These are phyloP conservation scores for Tetraselmis striata DNA, from an alignment of 139 green algal genomes.

Conservation along the genomic window DNA sequence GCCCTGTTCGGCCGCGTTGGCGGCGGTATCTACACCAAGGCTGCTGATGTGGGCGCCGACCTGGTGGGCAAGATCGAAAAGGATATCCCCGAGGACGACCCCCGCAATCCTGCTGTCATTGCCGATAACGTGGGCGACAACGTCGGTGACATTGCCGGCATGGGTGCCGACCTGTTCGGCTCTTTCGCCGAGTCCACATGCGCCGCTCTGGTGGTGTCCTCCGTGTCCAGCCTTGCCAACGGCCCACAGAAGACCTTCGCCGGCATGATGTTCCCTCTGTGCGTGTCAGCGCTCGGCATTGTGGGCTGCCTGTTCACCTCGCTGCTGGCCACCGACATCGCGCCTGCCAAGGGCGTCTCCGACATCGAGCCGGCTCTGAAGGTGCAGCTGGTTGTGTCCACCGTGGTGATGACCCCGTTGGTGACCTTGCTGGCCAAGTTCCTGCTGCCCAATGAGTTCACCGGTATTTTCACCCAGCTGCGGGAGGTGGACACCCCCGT, in stretches of 20 bases:
- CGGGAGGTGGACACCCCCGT: background rate
- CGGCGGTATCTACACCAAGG: conserved; percentile 74
- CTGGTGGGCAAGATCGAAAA: conserved; percentile 73
- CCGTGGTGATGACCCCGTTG: conserved; percentile 72
- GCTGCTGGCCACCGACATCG: conserved; percentile 85
- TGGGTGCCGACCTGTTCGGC: conserved; percentile 67
- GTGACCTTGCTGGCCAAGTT: conserved; percentile 35
- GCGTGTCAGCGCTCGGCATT: conserved; percentile 81
- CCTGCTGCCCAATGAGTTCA: conserved; percentile 59
- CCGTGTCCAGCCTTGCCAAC: conserved; percentile 58
- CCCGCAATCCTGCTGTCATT: conserved; percentile 63
- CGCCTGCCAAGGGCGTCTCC: conserved; percentile 55
- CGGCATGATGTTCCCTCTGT: conserved; percentile 77
- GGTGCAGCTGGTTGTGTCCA: conserved; percentile 87
- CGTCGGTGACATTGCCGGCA: conserved; percentile 57
- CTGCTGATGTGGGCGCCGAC: conserved; percentile 69
- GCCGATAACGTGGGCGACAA: conserved; percentile 68
- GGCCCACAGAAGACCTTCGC: conserved; percentile 51
- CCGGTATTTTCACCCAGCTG: conserved; percentile 41
- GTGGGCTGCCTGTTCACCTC: conserved; percentile 84
- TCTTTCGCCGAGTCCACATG: conserved; percentile 37
- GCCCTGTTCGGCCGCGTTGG: conserved; percentile 59
- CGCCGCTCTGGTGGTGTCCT: conserved; percentile 73
- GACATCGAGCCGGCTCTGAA: conserved; percentile 90
- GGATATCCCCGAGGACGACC: conserved; percentile 72